Base-by-base conservation (phyloP, 2,329 filamentous ascomycete species). In the Myriosclerotinia duriaeana region DNA sequence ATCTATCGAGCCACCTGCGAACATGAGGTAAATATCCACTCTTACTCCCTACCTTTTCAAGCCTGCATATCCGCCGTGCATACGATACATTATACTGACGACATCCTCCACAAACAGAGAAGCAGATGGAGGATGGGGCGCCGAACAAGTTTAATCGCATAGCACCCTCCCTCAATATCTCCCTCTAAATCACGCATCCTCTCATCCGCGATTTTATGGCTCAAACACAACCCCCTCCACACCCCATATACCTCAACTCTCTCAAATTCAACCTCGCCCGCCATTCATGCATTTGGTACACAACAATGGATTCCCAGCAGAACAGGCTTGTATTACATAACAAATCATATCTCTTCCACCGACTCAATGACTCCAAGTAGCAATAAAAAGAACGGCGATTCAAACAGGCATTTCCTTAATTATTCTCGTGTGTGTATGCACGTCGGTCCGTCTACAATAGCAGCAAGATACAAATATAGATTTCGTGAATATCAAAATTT, bases 1-100 rank as follows among this genome's bases (percentile, higher is more conserved):
- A 0, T 89, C 88, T 22, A 94, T 94, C 77, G 84, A 87, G 75
- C 83, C 84, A 64, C 85, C 85, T 14, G 79, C 83, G 68, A 87
- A 85, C 76, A 87, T 87, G 84, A 72, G 76, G 69, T 71, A 67
- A 44, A 48, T 66, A 11, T 9, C 14, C 50, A 26, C 34, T 34
- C 11, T n/a, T 20, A 15, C 6, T 40, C 46, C 17, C 54, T 9
- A 22, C 15, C 26, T 26, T 46, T 40, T 11, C 20, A 5, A 1
- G 40, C 38, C 6, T 42, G 3, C 7, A 36, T 7, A 42, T 12
- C 14, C 14, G 36, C 15, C 22, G 15, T 40, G 1, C 17, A 20
- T 15, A 4, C 7, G 15, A 20, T 26, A 5, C 20, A 6, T 9
- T 44, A 17, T 22, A 22, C 64, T 66, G 38, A 66, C 40, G 6